These are phyloP conservation scores for Tylopilus intermedius DNA, from an alignment of 768 basidiomycete genomes.

Conservation along the genomic window DNA sequence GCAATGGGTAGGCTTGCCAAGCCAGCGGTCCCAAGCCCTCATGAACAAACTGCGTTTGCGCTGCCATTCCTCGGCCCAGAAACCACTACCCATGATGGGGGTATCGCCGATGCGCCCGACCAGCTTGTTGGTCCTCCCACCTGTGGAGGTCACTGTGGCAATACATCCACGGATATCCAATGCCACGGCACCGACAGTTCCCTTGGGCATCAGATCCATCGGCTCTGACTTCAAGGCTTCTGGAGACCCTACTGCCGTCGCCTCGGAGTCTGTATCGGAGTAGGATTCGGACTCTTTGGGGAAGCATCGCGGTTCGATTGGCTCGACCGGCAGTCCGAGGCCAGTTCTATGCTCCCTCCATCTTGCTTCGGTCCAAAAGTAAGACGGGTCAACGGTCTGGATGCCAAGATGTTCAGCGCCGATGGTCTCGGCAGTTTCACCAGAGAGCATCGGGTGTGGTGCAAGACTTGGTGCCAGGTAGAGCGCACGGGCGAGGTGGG, in stretches of 20 bases:
- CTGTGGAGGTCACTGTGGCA: slow-evolving; percentile 70
- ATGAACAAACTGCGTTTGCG: slow-evolving; percentile 29
- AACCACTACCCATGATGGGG: slow-evolving; percentile 70
- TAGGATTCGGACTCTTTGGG: slow-evolving; percentile 4
- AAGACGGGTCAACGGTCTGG: slow-evolving; percentile 63
- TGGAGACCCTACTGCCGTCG: slow-evolving; percentile 16
- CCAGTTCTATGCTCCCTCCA: slow-evolving; percentile 77
- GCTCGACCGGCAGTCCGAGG: slow-evolving; percentile 65
- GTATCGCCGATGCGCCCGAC: slow-evolving; percentile 83
- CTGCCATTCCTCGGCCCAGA: slow-evolving; percentile 81
- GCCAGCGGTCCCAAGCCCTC: slow-evolving; percentile 38
- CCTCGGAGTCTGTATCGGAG: slow-evolving; percentile 16
- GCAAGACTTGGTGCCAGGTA: slow-evolving; percentile 62
- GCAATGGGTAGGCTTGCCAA: slow-evolving; percentile 27
- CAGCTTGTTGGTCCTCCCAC: slow-evolving; percentile 79
- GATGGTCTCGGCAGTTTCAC: slow-evolving; percentile 54
- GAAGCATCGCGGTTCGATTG: slow-evolving; percentile 2
- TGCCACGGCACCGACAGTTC: slow-evolving; percentile 83
- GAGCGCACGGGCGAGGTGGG: slow-evolving; percentile 60
- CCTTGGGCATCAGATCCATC: slow-evolving; percentile 61
- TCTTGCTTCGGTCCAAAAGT: slow-evolving; percentile 69
- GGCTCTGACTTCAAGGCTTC: slow-evolving; percentile 17
- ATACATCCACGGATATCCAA: slow-evolving; percentile 73
- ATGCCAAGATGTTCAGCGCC: slow-evolving; percentile 49
- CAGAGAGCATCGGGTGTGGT: slow-evolving; percentile 71